Evolutionary conservation across 768 basidiomycete genomes (phyloP).

Genomic region (Lactarius psammicola): DNA sequence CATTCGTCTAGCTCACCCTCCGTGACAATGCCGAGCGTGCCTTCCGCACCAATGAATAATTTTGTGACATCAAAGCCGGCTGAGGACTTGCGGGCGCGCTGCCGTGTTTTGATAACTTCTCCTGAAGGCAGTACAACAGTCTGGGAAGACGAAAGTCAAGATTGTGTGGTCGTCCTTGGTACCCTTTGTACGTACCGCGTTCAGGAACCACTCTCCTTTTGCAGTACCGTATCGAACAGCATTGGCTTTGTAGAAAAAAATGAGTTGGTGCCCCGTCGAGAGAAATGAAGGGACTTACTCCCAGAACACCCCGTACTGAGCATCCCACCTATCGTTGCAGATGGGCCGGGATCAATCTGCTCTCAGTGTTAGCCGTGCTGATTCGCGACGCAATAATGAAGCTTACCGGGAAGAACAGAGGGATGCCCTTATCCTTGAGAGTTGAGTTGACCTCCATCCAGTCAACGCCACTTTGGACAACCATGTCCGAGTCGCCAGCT

Average conservation of each 20-base stretch:
- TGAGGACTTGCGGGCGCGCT: constrained; percentile 75
- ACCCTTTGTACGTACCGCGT: constrained; percentile 51
- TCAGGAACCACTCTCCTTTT: constrained; percentile 88
- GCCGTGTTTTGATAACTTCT: constrained; percentile 85
- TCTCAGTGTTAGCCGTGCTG: not conserved
- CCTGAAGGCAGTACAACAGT: constrained; percentile 89
- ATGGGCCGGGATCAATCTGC: constrained; percentile 2
- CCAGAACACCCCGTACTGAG: constrained; percentile 84
- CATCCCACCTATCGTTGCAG: constrained; percentile 78
- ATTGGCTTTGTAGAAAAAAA: constrained; percentile 49
- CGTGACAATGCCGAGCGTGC: constrained; percentile 84
- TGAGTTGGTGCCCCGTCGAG: not conserved
- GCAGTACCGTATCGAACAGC: constrained; percentile 87
- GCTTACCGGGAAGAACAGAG: constrained; percentile 83
- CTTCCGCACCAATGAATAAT: too few species aligned
- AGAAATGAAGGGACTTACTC: constrained; percentile 45
- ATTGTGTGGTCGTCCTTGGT: not conserved
- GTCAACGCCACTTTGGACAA: constrained; percentile 70
- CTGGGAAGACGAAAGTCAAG: constrained; percentile 37
- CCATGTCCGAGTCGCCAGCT: constrained; percentile 73
- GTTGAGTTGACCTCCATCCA: constrained; percentile 79
- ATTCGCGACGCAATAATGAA: not conserved
- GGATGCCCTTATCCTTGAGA: constrained; percentile 65
- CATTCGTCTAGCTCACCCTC: constrained; percentile 45
- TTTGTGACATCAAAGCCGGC: constrained; percentile 87